Base-by-base conservation (phyloP, 768 basidiomycete species). In the Psilocybe cyanescens region DNA sequence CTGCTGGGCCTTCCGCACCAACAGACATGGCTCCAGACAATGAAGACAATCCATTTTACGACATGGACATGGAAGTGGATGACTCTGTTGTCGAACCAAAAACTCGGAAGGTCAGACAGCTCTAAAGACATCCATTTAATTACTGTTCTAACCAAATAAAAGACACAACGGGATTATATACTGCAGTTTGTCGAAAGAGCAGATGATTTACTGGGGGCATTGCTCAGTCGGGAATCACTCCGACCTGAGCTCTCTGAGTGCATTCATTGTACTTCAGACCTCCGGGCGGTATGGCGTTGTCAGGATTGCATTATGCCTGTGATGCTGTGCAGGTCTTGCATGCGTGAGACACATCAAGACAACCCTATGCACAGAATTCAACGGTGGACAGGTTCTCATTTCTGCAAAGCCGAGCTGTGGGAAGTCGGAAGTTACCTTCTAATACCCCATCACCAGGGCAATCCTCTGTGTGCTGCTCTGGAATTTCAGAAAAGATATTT, bases 221-320 rank as follows among this genome's bases (percentile, higher is more conserved):
- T 57, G 45, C n/a, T 57, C 2, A 30, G 24, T 1, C 12, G 16
- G 8, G 53, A 61, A 19, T 8, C 29, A 8, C 6, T 39, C 8
- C 16, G 31, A 16, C 16, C 12, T 7, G 44, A 17, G 3, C 16
- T 9, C 2, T 17, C n/a, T 3, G 12, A 19, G 1, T 60, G 59
- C 31, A 14, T 7, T 12, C 14, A 55, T 1, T 55, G 59, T 37
- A 5, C 3, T 24, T 14, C 7, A 1, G 4, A 35, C 2, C 28
- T 54, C 62, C 16, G 31, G 57, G 57, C 59, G 8, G 8, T 59
- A 24, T 56, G 65, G 65, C 33, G 55, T 12, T 61, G 60, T 16
- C 41, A 31, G 3, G 60, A 61, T n/a, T 61, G 60, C 31, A 14
- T 1, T 2, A 17, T 61, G 3, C 16, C 54, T 5, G 12, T 8